Evolutionary conservation across 805 yeast species (phyloP), one percentile per base, ranked within the genome.

Genomic region (Limtongia smithiae): DNA sequence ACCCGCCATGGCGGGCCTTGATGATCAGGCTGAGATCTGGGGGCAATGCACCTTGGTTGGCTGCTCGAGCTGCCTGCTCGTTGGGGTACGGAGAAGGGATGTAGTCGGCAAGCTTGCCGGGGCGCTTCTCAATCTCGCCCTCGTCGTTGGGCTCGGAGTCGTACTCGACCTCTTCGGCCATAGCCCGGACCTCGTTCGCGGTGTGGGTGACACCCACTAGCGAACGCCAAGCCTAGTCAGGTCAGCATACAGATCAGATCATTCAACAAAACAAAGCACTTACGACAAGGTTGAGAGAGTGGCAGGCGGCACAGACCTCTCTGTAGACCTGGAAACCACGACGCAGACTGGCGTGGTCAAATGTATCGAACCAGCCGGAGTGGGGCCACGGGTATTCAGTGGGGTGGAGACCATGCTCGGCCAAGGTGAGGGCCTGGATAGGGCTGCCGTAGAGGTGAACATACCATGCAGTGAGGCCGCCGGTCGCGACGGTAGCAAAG

Each of bases 1-100:
- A 79, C 62, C 88, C 97, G 69, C 97, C 97, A 75, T 93, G 97
- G 80, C 98, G 86, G 61, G 98, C 97, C 81, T 91, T 91, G 71
- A 91, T 94, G 66, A 93, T 88, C 71, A 93, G 79, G 34, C 97
- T 89, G 68, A 93, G 81, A 76, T 93, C 98, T 54, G 98, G 98
- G 58, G 98, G 98, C 61, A 85, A 79, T 57, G 98, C 97, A 74
- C 98, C 98, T 77, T 88, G 96, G 80, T 93, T 93, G 58, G 96
- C 97, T 61, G 97, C 96, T 78, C 98, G 87, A 42, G 98, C 98
- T 59, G 97, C 97, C 77, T 93, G 94, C 73, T 93, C 98, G 70
- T 93, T 93, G 60, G 88, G 87, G 71, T 93, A 93, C 50, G 98
- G 98, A 58, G 85, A 87, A 62, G 95, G 97, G 60, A 93, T 76